These are phyloP conservation scores for Zoysia pacifica DNA, from an alignment of 176 grass and related monocot genomes.

Conservation along the genomic window DNA sequence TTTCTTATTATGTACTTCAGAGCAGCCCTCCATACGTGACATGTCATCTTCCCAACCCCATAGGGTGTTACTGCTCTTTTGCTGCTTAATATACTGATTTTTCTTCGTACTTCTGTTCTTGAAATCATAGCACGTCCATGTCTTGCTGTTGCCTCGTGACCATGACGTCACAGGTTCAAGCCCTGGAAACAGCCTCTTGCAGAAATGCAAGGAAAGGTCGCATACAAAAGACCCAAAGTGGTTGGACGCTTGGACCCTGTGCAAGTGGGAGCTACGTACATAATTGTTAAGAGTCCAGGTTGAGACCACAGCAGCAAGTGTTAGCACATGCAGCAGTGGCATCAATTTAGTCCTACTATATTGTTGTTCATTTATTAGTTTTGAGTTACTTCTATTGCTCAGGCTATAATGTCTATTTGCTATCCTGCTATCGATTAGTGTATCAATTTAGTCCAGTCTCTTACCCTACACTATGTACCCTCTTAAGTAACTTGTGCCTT, in stretches of 20 bases:
- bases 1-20: slow-evolving; percentile 32
- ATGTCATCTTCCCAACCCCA: neutral
- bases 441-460: neutral
- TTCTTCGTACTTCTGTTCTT: slow-evolving; percentile 1
- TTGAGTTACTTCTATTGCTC: neutral
- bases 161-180: too few species aligned
- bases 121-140: neutral
- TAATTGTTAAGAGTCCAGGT: neutral
- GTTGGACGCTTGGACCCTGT: too few species aligned
- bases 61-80: neutral
- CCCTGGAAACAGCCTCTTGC: too few species aligned
- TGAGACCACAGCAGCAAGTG: neutral
- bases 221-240: too few species aligned
- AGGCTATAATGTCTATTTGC: too few species aligned
- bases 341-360: neutral
- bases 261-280: neutral
- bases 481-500: neutral
- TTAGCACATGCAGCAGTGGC: neutral
- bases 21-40: neutral
- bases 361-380: neutral
- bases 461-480: neutral
- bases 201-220: too few species aligned
- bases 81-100: slow-evolving; percentile 1
- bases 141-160: too few species aligned
- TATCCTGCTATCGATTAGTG: too few species aligned